Evolutionary conservation across 176 grass and related monocot species (phyloP).

Genomic region (Cymbopogon citratus): DNA sequence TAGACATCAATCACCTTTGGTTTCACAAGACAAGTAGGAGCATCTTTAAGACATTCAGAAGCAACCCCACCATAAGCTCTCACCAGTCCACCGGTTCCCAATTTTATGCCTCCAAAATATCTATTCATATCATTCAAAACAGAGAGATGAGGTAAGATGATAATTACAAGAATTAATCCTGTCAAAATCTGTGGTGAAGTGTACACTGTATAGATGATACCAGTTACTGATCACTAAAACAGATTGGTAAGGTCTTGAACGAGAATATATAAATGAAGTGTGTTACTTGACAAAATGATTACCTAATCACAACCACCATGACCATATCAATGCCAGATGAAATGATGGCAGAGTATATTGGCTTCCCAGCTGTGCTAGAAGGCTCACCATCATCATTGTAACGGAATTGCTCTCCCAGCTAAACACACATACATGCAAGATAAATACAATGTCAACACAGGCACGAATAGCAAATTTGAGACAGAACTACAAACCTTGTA

Average conservation of each 20-base stretch:
- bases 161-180: background rate
- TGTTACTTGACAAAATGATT: background rate
- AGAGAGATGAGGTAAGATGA: background rate
- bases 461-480: background rate
- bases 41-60: conserved; percentile 85
- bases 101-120: conserved; percentile 96
- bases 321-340: conserved; percentile 91
- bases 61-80: conserved; percentile 92
- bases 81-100: conserved; percentile 82
- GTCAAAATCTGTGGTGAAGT: background rate
- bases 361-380: conserved; percentile 88
- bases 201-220: background rate
- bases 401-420: conserved; percentile 87
- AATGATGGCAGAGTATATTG: conserved; percentile 93
- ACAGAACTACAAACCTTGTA: conserved; percentile 61
- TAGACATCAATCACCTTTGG: conserved; percentile 54
- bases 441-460: background rate
- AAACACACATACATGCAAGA: conserved; percentile 11
- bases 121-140: conserved; percentile 32
- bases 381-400: conserved; percentile 88
- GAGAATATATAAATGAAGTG: background rate
- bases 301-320: conserved; percentile 90
- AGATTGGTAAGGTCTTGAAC: background rate
- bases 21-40: conserved; percentile 76
- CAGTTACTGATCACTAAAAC: background rate